A percentile compares a stretch with the other conserved stretches of the same genome.
Evolutionary conservation across 805 yeast genomes (phyloP).

Genomic region (Candida maltosa): DNA sequence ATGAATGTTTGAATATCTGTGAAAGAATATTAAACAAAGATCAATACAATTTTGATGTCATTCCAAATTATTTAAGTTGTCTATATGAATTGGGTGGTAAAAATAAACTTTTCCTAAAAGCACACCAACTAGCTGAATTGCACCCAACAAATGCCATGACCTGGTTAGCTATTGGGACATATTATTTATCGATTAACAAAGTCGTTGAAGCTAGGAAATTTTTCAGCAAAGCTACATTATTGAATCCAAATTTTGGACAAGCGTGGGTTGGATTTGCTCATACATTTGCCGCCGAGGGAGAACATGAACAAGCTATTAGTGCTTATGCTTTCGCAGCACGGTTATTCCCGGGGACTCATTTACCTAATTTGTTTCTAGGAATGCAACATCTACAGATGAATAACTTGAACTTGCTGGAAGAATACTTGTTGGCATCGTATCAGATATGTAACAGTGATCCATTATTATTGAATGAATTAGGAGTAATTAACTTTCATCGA

Average conservation of each 20-base stretch:
- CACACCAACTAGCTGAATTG: conserved; percentile 82
- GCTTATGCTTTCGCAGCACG: conserved; percentile 96
- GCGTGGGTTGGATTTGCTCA: conserved; percentile 99
- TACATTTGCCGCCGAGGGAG: conserved; percentile 97
- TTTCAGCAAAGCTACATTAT: conserved; percentile 83
- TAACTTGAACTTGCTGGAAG: conserved; percentile 79
- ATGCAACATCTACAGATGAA: conserved; percentile 94
- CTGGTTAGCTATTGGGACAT: conserved; percentile 91
- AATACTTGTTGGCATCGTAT: conserved; percentile 73
- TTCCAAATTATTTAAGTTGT: conserved; percentile 81
- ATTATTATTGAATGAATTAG: conserved; percentile 82
- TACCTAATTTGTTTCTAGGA: conserved; percentile 86
- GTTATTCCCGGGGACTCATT: conserved; percentile 84
- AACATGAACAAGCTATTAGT: conserved; percentile 96
- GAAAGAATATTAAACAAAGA: conserved; percentile 59
- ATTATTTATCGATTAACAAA: conserved; percentile 73
- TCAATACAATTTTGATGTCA: conserved; percentile 63
- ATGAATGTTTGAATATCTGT: conserved; percentile 71
- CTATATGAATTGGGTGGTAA: conserved; percentile 80
- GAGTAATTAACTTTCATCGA: conserved; percentile 84
- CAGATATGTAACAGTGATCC: conserved; percentile 85
- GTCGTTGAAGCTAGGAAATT: conserved; percentile 80
- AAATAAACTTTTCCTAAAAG: conserved; percentile 72
- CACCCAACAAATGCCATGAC: conserved; percentile 81
- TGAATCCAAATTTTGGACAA: conserved; percentile 86